Evolutionary conservation across 768 basidiomycete species (phyloP).

Genomic region (Leccinum rimulosum): DNA sequence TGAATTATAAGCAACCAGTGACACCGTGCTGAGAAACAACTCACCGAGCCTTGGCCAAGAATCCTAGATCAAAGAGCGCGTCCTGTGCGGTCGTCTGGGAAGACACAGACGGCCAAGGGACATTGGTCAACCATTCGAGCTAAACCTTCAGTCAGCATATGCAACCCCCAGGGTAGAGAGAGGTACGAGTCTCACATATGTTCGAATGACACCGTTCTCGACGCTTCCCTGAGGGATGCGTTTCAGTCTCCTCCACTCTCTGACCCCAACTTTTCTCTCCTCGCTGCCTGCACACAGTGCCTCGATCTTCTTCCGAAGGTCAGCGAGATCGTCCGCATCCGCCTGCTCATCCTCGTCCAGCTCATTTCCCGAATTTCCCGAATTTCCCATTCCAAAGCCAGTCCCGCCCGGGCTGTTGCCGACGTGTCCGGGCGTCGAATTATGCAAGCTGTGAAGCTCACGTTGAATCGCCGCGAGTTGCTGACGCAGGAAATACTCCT

Average conservation of each 20-base stretch:
- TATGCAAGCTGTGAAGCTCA: slow-evolving; percentile 61
- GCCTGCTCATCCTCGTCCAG: slow-evolving; percentile 76
- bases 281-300: slow-evolving; percentile 71
- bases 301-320: slow-evolving; percentile 70
- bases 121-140: slow-evolving; percentile 85
- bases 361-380: slow-evolving; percentile 39
- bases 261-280: slow-evolving; percentile 75
- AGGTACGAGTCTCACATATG: slow-evolving; percentile 55
- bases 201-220: slow-evolving; percentile 86
- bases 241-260: slow-evolving; percentile 82
- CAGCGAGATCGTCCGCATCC: slow-evolving; percentile 77
- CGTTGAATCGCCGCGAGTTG: slow-evolving; percentile 79
- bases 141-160: slow-evolving; percentile 14
- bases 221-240: slow-evolving; percentile 89
- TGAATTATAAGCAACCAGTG: not conserved
- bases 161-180: not conserved
- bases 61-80: slow-evolving; percentile 49
- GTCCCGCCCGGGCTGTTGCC: slow-evolving; percentile 9
- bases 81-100: slow-evolving; percentile 28
- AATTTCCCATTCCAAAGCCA: slow-evolving; percentile 21
- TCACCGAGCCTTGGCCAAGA: slow-evolving; percentile 64
- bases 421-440: slow-evolving; percentile 23
- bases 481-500: slow-evolving; percentile 82
- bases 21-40: not conserved
- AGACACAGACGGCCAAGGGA: slow-evolving; percentile 71